A percentile compares a stretch with the other conserved stretches of the same genome.
These are phyloP conservation scores for Coemansia javaensis DNA, from an alignment of 192 early-diverging fungal species.

Conservation along the genomic window DNA sequence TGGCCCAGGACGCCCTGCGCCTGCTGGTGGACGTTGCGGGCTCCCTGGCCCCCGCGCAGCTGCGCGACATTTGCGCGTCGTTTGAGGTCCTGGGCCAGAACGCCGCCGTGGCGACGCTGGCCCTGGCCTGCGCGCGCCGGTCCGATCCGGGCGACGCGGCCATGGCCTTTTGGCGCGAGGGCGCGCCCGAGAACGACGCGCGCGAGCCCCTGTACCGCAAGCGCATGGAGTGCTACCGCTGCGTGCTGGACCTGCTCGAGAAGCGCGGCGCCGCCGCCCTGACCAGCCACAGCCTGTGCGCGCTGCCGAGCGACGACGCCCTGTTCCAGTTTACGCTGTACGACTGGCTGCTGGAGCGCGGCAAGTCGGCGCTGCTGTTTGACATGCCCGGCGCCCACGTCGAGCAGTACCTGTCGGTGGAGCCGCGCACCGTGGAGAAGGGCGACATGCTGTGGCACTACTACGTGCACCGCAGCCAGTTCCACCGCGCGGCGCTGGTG, in stretches of 20 bases:
- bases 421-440: slow-evolving; percentile 50
- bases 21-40: slow-evolving; percentile 51
- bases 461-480: slow-evolving; percentile 57
- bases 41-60: slow-evolving; percentile 37
- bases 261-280: slow-evolving; percentile 6
- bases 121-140: slow-evolving; percentile 55
- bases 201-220: slow-evolving; percentile 40
- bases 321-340: slow-evolving; percentile 66
- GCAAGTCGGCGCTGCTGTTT: slow-evolving; percentile 47
- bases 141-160: slow-evolving; percentile 57
- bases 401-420: slow-evolving; percentile 48
- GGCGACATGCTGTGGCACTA: slow-evolving; percentile 64
- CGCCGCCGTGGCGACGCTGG: slow-evolving; percentile 50
- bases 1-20: slow-evolving; percentile 45
- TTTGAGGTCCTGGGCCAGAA: slow-evolving; percentile 49
- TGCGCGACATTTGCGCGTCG: slow-evolving; percentile 49
- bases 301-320: slow-evolving; percentile 52
- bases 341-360: slow-evolving; percentile 58
- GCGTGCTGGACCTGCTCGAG: slow-evolving; percentile 35
- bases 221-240: slow-evolving; percentile 43
- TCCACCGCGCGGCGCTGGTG: slow-evolving; percentile 56
- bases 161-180: slow-evolving; percentile 53
- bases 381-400: slow-evolving; percentile 46
- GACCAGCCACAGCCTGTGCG: slow-evolving; percentile 5
- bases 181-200: slow-evolving; percentile 49